A percentile compares a stretch with the other conserved stretches of the same genome.
Evolutionary conservation across 495 filamentous ascomycete genomes (phyloP).

Genomic region (Ramalina peruviana): DNA sequence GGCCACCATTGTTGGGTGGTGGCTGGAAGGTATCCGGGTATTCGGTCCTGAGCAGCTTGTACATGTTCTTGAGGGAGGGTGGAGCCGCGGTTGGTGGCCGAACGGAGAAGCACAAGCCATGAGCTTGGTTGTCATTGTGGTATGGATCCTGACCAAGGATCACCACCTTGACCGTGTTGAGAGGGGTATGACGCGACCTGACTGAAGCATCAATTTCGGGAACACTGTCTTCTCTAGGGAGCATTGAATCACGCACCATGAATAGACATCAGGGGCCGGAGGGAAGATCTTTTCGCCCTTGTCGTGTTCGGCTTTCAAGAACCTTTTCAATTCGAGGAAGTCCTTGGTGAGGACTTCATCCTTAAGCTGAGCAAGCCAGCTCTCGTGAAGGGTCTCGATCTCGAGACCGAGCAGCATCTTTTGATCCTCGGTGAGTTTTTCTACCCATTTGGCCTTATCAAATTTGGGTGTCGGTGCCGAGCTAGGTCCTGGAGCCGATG

Average conservation of each 20-base stretch:
- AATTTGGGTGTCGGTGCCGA: slow-evolving; percentile 42
- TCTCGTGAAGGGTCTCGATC: slow-evolving; percentile 80
- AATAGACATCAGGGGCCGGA: slow-evolving; percentile 79
- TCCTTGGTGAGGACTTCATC: slow-evolving; percentile 63
- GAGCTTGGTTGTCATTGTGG: slow-evolving; percentile 89
- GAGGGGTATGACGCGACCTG: slow-evolving; percentile 83
- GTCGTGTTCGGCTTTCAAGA: slow-evolving; percentile 67
- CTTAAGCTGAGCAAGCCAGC: slow-evolving; percentile 77
- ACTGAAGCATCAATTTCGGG: neutral
- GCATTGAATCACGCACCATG: slow-evolving; percentile 47
- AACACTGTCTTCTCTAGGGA: neutral
- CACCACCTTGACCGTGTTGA: slow-evolving; percentile 73
- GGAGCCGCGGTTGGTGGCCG: slow-evolving; percentile 78
- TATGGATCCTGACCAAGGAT: slow-evolving; percentile 95
- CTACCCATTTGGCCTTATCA: slow-evolving; percentile 78
- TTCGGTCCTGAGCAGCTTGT: slow-evolving; percentile 68
- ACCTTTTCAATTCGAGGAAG: slow-evolving; percentile 78
- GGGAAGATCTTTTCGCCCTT: slow-evolving; percentile 67
- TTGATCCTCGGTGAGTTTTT: slow-evolving; percentile 65
- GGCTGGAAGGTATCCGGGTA: slow-evolving; percentile 58
- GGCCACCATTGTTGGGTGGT: slow-evolving; percentile 62
- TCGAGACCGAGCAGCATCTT: slow-evolving; percentile 70
- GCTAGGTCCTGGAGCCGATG: slow-evolving; percentile 13
- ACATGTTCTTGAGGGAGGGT: slow-evolving; percentile 83
- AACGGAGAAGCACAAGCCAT: slow-evolving; percentile 89